Evolutionary conservation across 129 eudicot species (phyloP), one percentile per base, ranked within the genome.

Genomic region (Flaveria brownii): DNA sequence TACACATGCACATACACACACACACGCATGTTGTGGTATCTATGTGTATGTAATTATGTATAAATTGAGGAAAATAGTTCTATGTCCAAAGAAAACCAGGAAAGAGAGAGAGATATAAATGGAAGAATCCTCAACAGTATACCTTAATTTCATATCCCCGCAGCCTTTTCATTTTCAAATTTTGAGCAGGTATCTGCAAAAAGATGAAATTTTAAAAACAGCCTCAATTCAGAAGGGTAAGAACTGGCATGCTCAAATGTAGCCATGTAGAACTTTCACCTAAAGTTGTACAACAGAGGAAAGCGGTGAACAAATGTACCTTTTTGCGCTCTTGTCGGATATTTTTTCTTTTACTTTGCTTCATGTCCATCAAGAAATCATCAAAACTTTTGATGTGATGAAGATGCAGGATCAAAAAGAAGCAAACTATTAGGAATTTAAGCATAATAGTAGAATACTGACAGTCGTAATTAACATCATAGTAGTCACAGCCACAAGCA

Each of bases 261-360:
- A 76, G 65, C 25, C 70, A 28, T 45, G 36, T 65, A 54, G 25
- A 55, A 33, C 47, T 8, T 52, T 23, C 33, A 39, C 11, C 68
- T 42, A 42, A 13, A 59, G 36, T 56, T 71, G 16, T 43, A 26
- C 16, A 46, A 16, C 36, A 36, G 17, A 36, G 52, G 43, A 49
- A 17, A 42, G 62, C 4, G 47, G 73, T 51, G 33, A 74, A 62
- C 23, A 60, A 63, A 64, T 74, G 33, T 78, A 94, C 98, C 97
- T 94, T 94, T 77, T 94, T 94, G 71, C 98, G 97, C 74, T 94
- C 98, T 86, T 94, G 98, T 46, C 98, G 98, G 64, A 94, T 91
- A 75, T 81, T 91, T 83, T 91, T 91, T 84, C 98, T 91, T 82
- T 91, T 94, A 70, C 88, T 85, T 78, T 94, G 98, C 85, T 94